Evolutionary conservation across 2,329 filamentous ascomycete species (phyloP).

Genomic region (Beauveria asiatica): DNA sequence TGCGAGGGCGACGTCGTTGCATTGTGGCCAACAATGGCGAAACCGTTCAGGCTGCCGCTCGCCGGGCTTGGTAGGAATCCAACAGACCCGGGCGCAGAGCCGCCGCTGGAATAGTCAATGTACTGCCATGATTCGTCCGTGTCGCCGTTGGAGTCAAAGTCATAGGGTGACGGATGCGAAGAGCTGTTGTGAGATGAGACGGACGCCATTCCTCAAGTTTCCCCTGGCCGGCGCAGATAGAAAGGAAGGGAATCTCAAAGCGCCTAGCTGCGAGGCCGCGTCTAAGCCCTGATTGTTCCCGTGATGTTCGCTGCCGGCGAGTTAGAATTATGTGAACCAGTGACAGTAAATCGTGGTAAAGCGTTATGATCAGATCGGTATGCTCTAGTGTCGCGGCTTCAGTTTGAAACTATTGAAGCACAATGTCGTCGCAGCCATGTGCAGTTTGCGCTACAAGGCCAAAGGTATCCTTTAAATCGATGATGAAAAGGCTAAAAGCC

Average conservation of each 20-base stretch:
- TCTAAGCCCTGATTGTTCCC: background rate
- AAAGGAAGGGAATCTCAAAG: background rate
- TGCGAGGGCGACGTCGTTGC: constrained; percentile 21
- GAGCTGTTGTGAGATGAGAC: constrained; percentile 30
- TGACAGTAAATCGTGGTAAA: background rate
- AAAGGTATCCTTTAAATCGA: background rate
- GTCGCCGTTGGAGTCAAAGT: constrained; percentile 30
- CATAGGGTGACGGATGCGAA: constrained; percentile 31
- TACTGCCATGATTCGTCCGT: constrained; percentile 39
- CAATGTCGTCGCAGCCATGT: background rate
- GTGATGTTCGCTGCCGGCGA: background rate
- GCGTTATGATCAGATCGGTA: background rate
- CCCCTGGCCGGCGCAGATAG: background rate
- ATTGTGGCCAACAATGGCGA: constrained; percentile 34
- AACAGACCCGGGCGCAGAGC: constrained; percentile 29
- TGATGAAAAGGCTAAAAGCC: background rate
- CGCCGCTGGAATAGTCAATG: constrained; percentile 28
- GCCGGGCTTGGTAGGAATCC: constrained; percentile 42
- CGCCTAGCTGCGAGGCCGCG: background rate
- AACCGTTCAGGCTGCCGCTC: constrained; percentile 43
- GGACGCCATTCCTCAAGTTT: constrained; percentile 24
- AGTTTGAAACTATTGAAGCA: background rate
- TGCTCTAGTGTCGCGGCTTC: background rate
- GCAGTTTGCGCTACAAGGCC: background rate
- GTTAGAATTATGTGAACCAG: background rate